phyloP scores from a whole-genome alignment of 179 eudicot species.

The Pouteria campechiana region DNA sequence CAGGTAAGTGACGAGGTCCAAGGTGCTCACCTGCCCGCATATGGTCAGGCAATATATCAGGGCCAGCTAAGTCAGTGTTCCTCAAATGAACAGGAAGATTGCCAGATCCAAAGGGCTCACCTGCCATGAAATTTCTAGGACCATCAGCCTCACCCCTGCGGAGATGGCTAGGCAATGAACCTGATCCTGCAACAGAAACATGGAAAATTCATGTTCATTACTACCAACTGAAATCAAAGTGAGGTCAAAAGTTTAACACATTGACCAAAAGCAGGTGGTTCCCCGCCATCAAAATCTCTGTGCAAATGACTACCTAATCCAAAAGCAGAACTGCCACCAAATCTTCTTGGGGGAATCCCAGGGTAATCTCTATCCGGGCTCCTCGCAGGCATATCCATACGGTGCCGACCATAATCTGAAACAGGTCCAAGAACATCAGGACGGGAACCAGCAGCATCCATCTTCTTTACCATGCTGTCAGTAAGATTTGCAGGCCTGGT shows the following conservation, averaged over 20 bases:
- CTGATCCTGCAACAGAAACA: no score
- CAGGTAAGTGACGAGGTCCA: constrained; percentile 29
- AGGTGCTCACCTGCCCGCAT: constrained; percentile 41
- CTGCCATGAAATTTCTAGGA: constrained; percentile 15
- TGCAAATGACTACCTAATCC: no score
- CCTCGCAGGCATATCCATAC: constrained; percentile 38
- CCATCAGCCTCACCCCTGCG: constrained; percentile 35
- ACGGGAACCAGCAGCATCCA: constrained; percentile 16
- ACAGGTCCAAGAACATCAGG: constrained; percentile 37
- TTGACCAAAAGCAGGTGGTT: constrained; percentile 35
- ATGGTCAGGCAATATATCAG: constrained; percentile 36
- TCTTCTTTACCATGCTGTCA: constrained; percentile 33
- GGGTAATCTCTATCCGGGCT: constrained; percentile 63
- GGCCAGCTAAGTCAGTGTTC: constrained; percentile 19
- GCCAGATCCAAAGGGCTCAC: constrained; percentile 31
- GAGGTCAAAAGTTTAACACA: constrained; percentile 29
- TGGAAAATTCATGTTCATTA: constrained; percentile 36
- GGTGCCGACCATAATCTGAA: constrained; percentile 54
- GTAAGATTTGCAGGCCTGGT: constrained; percentile 18
- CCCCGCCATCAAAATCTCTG: constrained; percentile 40
- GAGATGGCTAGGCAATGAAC: constrained; percentile 29
- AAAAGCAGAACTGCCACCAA: constrained; percentile 26
- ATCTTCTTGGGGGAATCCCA: constrained; percentile 33
- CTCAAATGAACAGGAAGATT: constrained; percentile 7
- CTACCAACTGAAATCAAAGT: constrained; percentile 36